Base-by-base conservation (phyloP, 345 rosid species). In the Capsella bursapastoris region DNA sequence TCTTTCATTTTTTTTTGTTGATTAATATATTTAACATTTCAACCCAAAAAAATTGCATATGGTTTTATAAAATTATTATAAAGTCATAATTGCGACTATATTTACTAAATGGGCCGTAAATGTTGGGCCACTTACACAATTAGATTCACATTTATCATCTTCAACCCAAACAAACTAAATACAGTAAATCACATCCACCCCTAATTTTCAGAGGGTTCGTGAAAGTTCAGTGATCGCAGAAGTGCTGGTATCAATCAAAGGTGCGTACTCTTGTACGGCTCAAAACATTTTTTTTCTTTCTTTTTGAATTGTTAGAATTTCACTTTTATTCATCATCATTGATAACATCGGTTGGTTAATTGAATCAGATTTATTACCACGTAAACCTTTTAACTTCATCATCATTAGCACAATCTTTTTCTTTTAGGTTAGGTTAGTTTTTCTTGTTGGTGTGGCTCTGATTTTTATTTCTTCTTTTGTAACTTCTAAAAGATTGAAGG, bases 71-170 rank as follows among this genome's bases (percentile, higher is more conserved):
- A 40, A 40, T 3, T 11, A 40, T 40, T 40, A 40, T 40, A 40
- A 40, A 40, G 11, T 40, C 44, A 40, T 22, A 22, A 22, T 40
- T 11, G 45, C 4, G 4, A 41, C 45, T 41, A 41, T 10, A 16
- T 63, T 28, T 69, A 45, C 27, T 8, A 57, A 57, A 58, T 71
- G 75, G 75, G 68, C 75, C 63, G 15, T 72, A 62, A 5, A 51
- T 28, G 2, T 32, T 52, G 53, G 53, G 55, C 76, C 76, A 72
- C 3, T 72, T 18, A 38, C 1, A 58, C 11, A 40, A 14, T 22
- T 22, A 8, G 14, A 31, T 27, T 52, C 34, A 55, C 18, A 5
- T 25, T 51, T 10, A 11, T 27, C 57, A 27, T 27, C 34, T 52
- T 52, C 57, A 52, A 52, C 50, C 35, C 25, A 18, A 37, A 22